Evolutionary conservation across 1,139 yeast genomes (phyloP), one percentile per base, ranked within the genome.

Genomic region (Oligophagozyma castellii): DNA sequence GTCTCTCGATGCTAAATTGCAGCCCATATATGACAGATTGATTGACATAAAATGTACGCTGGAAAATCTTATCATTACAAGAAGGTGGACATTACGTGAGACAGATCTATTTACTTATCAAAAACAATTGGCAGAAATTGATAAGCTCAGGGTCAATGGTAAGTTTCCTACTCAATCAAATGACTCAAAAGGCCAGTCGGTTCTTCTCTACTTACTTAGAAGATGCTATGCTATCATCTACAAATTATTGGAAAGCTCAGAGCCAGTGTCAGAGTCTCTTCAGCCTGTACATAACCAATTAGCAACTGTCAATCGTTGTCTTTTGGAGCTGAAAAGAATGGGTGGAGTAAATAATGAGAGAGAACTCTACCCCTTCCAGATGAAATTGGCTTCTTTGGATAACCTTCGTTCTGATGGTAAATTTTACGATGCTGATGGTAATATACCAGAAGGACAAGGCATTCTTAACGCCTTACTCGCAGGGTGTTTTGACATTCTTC

Each of bases 361-460:
- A 38, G 98, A 89, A 50, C 63, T 89, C 35, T 89, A 84, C 47
- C 98, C 96, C 5, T 89, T 81, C 53, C 96, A 89, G 55, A 73
- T 89, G 73, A 89, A 89, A 55, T 65, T 89, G 34, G 92, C 93
- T 1, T 76, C 93, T 10, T 65, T 89, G 38, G 96, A 89, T 53
- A 79, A 83, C 46, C 55, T 79, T 48, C 70, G 95, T 46, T 66
- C 62, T 12, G 96, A 89, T 51, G 98, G 98, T 19, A 86, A 80
- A 59, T 89, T 89, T 47, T 51, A 51, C 37, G 72, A 79, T 48
- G 78, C 83, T 20, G 83, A 81, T 38, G 80, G 73, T 31, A 79
- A 80, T 39, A 76, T 86, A 23, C 98, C 98, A 5, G 95, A 89
- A 54, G 98, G 98, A 10, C 98, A 89, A 56, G 96, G 95, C 7